Evolutionary conservation across 2,329 filamentous ascomycete genomes (phyloP).

Genomic region (Penicillium sp.): DNA sequence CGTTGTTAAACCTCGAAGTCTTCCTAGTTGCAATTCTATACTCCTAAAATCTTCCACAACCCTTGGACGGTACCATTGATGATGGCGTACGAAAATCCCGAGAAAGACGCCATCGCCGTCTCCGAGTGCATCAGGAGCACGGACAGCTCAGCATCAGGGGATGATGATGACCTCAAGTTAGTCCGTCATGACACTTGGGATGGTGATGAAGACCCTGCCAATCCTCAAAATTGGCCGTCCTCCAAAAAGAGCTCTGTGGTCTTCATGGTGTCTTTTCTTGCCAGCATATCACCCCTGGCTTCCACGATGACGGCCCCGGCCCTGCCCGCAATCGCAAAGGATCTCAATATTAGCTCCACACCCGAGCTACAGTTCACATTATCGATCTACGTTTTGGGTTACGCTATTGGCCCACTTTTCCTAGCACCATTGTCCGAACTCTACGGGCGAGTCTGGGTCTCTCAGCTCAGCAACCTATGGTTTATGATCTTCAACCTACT

Average conservation of each 20-base stretch:
- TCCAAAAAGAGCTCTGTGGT: neutral
- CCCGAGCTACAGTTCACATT: conserved; percentile 47
- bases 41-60: neutral
- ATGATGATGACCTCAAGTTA: neutral
- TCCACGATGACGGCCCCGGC: conserved; percentile 56
- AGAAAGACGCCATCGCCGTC: neutral
- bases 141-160: neutral
- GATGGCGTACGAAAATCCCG: neutral
- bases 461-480: conserved; percentile 53
- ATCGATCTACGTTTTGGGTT: conserved; percentile 54
- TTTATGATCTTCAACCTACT: conserved; percentile 57
- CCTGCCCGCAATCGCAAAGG: conserved; percentile 49
- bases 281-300: conserved; percentile 50
- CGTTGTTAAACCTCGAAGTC: neutral
- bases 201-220: neutral
- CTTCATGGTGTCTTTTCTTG: neutral
- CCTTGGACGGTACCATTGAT: neutral
- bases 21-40: neutral
- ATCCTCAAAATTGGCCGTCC: neutral
- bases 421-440: conserved; percentile 52
- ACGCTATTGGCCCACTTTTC: conserved; percentile 49
- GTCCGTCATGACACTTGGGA: neutral
- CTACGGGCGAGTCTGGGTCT: conserved; percentile 52
- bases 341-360: conserved; percentile 49
- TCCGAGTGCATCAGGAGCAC: neutral